Percentiles rank a stretch among this genome's conserved stretches.
Evolutionary conservation across 345 rosid genomes (phyloP).

Genomic region (Acer campestre): DNA sequence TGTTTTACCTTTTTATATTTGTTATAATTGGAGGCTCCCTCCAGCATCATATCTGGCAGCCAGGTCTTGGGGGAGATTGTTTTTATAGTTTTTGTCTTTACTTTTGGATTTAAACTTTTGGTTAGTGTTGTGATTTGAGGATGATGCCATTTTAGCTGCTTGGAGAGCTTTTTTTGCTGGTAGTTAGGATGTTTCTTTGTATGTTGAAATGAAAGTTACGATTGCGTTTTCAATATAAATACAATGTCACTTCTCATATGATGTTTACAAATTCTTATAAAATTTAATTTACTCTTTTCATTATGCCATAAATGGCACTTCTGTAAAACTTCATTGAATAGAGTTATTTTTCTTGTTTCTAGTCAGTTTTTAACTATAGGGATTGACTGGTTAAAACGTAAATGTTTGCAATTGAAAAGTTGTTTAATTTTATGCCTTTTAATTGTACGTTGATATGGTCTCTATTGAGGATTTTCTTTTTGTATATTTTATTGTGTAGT

Average conservation of each 20-base stretch:
- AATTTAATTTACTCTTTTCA: not conserved
- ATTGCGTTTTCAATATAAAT: not conserved
- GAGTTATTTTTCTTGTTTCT: not conserved
- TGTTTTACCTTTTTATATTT: not conserved
- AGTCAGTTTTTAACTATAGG: not conserved
- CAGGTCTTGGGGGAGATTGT: not conserved
- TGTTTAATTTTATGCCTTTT: not conserved
- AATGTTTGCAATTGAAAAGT: not conserved
- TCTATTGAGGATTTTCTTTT: no score
- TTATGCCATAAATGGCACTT: not conserved
- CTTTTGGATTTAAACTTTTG: not conserved
- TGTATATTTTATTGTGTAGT: not conserved
- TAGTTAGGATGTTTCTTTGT: not conserved
- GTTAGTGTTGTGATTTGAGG: not conserved
- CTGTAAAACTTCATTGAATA: not conserved
- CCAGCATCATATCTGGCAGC: not conserved
- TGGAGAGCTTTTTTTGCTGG: not conserved
- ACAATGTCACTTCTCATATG: not conserved
- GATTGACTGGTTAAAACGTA: not conserved
- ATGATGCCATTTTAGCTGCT: not conserved
- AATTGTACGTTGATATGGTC: not conserved
- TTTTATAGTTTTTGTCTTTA: not conserved
- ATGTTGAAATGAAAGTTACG: not conserved
- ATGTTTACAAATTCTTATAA: constrained; percentile 1
- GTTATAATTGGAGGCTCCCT: not conserved